These are phyloP conservation scores for Micromonas commoda DNA, from an alignment of 139 green algal genomes.

Conservation along the genomic window DNA sequence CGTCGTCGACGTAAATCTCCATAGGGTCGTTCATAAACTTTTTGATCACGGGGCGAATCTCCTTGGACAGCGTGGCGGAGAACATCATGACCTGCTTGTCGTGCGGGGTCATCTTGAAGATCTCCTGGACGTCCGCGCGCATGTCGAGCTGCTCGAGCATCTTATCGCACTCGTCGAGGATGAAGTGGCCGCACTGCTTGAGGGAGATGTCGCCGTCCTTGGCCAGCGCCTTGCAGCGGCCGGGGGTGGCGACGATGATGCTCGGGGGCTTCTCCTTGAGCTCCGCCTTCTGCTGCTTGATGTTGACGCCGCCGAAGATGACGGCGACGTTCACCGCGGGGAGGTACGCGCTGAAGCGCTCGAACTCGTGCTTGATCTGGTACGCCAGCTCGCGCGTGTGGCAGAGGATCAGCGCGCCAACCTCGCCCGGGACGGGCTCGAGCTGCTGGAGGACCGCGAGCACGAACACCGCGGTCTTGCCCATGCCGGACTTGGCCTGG, in stretches of 20 bases:
- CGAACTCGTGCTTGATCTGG: slow-evolving; percentile 98
- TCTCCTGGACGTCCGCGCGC: slow-evolving; percentile 91
- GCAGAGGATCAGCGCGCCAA: slow-evolving; percentile 83
- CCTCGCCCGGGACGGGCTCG: slow-evolving; percentile 58
- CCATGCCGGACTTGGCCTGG: slow-evolving; percentile 99
- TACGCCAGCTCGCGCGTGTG: slow-evolving; percentile 98
- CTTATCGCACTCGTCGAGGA: slow-evolving; percentile 99
- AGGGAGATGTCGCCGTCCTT: slow-evolving; percentile 75
- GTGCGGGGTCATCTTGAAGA: slow-evolving; percentile 97
- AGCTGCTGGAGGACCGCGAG: slow-evolving; percentile 96
- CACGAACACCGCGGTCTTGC: slow-evolving; percentile 99
- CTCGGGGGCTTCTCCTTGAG: slow-evolving; percentile 79
- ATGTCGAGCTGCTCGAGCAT: slow-evolving; percentile 96
- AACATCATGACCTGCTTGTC: slow-evolving; percentile 99
- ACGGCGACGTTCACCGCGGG: slow-evolving; percentile 77
- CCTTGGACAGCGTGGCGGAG: slow-evolving; percentile 81
- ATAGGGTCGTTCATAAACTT: slow-evolving; percentile 96
- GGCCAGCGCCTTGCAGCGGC: slow-evolving; percentile 74
- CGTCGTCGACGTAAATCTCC: slow-evolving; percentile 90
- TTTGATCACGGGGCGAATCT: slow-evolving; percentile 92
- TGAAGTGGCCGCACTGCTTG: slow-evolving; percentile 82
- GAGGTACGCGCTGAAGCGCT: slow-evolving; percentile 84
- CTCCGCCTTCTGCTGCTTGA: slow-evolving; percentile 73
- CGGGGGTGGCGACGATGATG: slow-evolving; percentile 93
- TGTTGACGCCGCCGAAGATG: slow-evolving; percentile 89